phyloP scores from a whole-genome alignment of 129 eudicot genomes.

The Sambucus nigra region DNA sequence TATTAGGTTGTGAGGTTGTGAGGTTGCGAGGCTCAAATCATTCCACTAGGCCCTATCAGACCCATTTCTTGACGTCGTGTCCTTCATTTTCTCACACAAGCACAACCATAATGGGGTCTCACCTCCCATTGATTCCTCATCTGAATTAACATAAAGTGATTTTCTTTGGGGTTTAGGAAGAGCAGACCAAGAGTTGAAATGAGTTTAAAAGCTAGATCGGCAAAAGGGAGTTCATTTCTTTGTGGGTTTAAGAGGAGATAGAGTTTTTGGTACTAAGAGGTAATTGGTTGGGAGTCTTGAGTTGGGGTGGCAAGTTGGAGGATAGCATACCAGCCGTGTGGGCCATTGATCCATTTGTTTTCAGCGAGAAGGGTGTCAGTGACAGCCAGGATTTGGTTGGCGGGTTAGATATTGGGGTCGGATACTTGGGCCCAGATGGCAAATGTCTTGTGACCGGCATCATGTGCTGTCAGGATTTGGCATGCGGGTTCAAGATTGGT shows the following conservation, averaged over 20 bases:
- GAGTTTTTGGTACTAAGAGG: conserved; percentile 48
- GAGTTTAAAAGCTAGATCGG: conserved; percentile 66
- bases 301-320: conserved; percentile 51
- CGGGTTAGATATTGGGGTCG: conserved; percentile 54
- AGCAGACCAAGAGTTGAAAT: conserved; percentile 69
- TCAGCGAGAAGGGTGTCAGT: conserved; percentile 70
- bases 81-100: no score
- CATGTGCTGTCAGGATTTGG: conserved; percentile 58
- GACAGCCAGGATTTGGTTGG: conserved; percentile 78
- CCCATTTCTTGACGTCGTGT: no score
- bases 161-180: conserved; percentile 57
- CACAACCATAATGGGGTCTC: no score
- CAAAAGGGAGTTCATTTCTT: conserved; percentile 35
- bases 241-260: conserved; percentile 42
- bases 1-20: no score
- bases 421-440: conserved; percentile 83
- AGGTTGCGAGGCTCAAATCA: no score
- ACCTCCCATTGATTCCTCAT: no score
- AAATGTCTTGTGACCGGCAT: conserved; percentile 69
- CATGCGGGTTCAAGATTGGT: no score
- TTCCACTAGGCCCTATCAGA: no score
- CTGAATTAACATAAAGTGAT: conserved; percentile 49
- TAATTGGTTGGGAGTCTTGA: conserved; percentile 48
- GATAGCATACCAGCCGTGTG: conserved; percentile 52
- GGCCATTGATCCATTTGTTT: conserved; percentile 46